Evolutionary conservation across 371 early-diverging fungal species (phyloP).

Genomic region (Rhizomucor miehei): DNA sequence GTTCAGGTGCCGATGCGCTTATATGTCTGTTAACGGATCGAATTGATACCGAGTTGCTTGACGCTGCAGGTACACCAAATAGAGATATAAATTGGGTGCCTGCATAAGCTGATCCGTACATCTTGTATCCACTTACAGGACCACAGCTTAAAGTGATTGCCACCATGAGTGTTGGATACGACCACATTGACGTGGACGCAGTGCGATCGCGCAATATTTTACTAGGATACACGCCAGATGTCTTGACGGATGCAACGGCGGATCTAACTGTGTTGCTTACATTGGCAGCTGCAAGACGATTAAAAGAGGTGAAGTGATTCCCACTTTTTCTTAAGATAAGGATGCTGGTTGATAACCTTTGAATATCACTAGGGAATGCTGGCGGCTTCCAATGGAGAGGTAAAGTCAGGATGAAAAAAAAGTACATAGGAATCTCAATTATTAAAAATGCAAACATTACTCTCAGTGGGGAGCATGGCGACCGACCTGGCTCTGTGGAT

Average conservation of each 20-base stretch:
- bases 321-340: too few species aligned
- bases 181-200: slow-evolving; percentile 69
- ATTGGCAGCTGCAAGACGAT: slow-evolving; percentile 69
- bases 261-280: slow-evolving; percentile 75
- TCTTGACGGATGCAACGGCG: slow-evolving; percentile 86
- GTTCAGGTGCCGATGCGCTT: slow-evolving; percentile 56
- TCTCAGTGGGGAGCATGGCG: slow-evolving; percentile 66
- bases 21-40: slow-evolving; percentile 71
- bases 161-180: slow-evolving; percentile 82
- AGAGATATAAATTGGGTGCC: not conserved
- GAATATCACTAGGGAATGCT: slow-evolving; percentile 14
- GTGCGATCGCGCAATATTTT: slow-evolving; percentile 46
- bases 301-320: slow-evolving; percentile 44
- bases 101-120: too few species aligned
- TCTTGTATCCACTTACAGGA: slow-evolving; percentile 23
- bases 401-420: slow-evolving; percentile 13
- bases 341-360: too few species aligned
- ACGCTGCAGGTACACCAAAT: slow-evolving; percentile 47
- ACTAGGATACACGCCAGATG: slow-evolving; percentile 86
- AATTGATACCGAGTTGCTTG: slow-evolving; percentile 68
- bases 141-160: slow-evolving; percentile 61
- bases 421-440: not conserved
- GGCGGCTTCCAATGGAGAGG: slow-evolving; percentile 54
- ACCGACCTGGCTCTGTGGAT: slow-evolving; percentile 73
- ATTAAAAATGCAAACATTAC: not conserved